Conservation (phyloP, 495 filamentous ascomycete genomes). For the Hamigera avellanea region DNA sequence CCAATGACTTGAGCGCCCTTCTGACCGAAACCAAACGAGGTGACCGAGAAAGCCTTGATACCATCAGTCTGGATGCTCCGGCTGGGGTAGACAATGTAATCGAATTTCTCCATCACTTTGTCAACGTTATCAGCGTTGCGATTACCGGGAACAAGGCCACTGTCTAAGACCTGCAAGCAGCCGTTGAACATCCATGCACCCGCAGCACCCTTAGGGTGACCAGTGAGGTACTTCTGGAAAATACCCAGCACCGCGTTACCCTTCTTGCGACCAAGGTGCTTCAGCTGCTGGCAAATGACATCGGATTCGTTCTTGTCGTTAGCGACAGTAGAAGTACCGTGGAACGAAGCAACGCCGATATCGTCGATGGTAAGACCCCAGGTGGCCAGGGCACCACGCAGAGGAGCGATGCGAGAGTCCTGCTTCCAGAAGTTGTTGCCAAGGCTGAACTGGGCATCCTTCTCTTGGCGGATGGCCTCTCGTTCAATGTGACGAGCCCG, state of each 20-base stretch:
- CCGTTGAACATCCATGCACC: constrained; percentile 99
- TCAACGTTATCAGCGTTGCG: constrained; percentile 98
- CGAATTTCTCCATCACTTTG: constrained; percentile 89
- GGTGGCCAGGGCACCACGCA: constrained; percentile 87
- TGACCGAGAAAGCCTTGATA: constrained; percentile 95
- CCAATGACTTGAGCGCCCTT: constrained; percentile 97
- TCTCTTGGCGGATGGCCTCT: constrained; percentile 81
- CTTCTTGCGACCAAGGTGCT: constrained; percentile 87
- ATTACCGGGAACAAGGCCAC: constrained; percentile 89
- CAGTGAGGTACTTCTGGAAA: constrained; percentile 99
- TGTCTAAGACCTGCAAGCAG: constrained; percentile 86
- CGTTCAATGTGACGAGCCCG: constrained; percentile 78
- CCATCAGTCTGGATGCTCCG: constrained; percentile 95
- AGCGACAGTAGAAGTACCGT: constrained; percentile 94
- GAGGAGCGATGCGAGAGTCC: constrained; percentile 83
- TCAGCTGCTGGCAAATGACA: constrained; percentile 92
- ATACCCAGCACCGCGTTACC: constrained; percentile 94
- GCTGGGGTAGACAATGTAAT: constrained; percentile 94
- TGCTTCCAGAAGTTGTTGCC: constrained; percentile 99
- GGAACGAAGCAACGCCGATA: constrained; percentile 89
- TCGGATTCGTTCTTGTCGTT: constrained; percentile 99
- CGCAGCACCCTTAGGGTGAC: constrained; percentile 97
- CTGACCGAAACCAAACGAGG: constrained; percentile 98
- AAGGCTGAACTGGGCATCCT: constrained; percentile 78
- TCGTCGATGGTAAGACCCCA: constrained; percentile 99